phyloP scores from a whole-genome alignment of 495 filamentous ascomycete species.

The Hyaloscypha finlandica region DNA sequence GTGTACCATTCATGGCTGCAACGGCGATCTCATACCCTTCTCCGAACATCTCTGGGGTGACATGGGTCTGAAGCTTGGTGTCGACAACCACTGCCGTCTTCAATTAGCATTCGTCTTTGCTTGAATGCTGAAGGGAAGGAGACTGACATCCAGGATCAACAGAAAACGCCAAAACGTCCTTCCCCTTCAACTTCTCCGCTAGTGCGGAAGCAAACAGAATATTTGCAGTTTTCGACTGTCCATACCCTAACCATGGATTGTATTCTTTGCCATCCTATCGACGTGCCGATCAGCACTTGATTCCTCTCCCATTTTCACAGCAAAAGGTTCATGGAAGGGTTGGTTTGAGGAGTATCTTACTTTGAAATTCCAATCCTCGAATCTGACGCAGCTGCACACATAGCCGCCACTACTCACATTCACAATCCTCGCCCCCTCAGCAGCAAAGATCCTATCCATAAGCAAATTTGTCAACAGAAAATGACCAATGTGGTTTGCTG shows the following conservation, averaged over 20 bases:
- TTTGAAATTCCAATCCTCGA: slow-evolving; percentile 25
- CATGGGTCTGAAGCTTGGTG: background rate
- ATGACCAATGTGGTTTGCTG: slow-evolving; percentile 59
- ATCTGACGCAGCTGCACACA: slow-evolving; percentile 6
- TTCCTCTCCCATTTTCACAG: background rate
- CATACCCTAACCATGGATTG: slow-evolving; percentile 47
- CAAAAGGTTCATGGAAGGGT: background rate
- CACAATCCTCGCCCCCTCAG: slow-evolving; percentile 9
- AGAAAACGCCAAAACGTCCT: slow-evolving; percentile 33
- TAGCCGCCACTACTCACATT: slow-evolving; percentile 10
- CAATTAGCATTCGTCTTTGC: slow-evolving; percentile 11
- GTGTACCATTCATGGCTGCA: background rate
- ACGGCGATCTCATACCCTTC: background rate
- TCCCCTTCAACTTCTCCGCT: slow-evolving; percentile 22
- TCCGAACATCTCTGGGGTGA: slow-evolving; percentile 1
- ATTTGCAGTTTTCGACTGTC: slow-evolving; percentile 59
- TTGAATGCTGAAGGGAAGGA: slow-evolving; percentile 24
- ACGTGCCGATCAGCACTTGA: background rate
- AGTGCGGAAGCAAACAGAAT: slow-evolving; percentile 56
- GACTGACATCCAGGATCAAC: slow-evolving; percentile 32
- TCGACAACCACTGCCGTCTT: background rate
- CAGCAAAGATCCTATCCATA: slow-evolving; percentile 28
- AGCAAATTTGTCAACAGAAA: slow-evolving; percentile 59
- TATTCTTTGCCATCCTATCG: slow-evolving; percentile 33
- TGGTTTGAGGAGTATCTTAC: background rate